Percentiles rank a stretch among this genome's conserved stretches.
Conservation (phyloP, 1,284 basidiomycete species). For the Ganoderma lingzhi region DNA sequence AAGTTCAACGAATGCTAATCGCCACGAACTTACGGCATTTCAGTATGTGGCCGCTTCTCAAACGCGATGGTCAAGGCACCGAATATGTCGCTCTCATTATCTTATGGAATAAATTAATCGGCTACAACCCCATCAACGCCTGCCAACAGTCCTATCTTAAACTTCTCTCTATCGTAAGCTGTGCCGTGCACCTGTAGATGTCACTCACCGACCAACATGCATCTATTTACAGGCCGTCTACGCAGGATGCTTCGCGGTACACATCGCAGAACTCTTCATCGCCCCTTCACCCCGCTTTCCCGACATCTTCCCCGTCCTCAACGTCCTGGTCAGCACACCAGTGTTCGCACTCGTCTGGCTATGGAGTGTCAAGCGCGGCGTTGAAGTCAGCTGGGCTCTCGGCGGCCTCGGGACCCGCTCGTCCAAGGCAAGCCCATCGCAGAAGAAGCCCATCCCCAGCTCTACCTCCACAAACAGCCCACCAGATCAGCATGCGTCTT, state of each 20-base stretch:
- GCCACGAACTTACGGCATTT: slow-evolving; percentile 40
- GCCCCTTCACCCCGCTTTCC: slow-evolving; percentile 80
- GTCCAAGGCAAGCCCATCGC: slow-evolving; percentile 11
- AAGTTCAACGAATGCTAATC: neutral
- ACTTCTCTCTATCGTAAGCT: slow-evolving; percentile 63
- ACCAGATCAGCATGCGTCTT: slow-evolving; percentile 1
- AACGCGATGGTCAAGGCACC: slow-evolving; percentile 79
- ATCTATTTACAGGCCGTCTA: slow-evolving; percentile 62
- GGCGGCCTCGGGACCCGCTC: slow-evolving; percentile 44
- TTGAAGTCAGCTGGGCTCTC: slow-evolving; percentile 74
- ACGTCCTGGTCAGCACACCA: slow-evolving; percentile 83
- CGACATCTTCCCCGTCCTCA: slow-evolving; percentile 87
- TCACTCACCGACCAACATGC: neutral
- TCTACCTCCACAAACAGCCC: slow-evolving; percentile 13
- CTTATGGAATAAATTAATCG: slow-evolving; percentile 86
- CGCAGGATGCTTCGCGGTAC: slow-evolving; percentile 60
- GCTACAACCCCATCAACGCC: slow-evolving; percentile 69
- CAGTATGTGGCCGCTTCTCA: slow-evolving; percentile 91
- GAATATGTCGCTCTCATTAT: slow-evolving; percentile 75
- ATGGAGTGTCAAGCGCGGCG: slow-evolving; percentile 78
- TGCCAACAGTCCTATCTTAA: slow-evolving; percentile 56
- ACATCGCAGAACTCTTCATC: slow-evolving; percentile 70
- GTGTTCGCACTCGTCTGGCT: slow-evolving; percentile 80
- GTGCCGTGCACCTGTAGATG: slow-evolving; percentile 34
- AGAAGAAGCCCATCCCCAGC: slow-evolving; percentile 6